Evolutionary conservation across 345 rosid genomes (phyloP).

Genomic region (Sisymbrium altissimum): DNA sequence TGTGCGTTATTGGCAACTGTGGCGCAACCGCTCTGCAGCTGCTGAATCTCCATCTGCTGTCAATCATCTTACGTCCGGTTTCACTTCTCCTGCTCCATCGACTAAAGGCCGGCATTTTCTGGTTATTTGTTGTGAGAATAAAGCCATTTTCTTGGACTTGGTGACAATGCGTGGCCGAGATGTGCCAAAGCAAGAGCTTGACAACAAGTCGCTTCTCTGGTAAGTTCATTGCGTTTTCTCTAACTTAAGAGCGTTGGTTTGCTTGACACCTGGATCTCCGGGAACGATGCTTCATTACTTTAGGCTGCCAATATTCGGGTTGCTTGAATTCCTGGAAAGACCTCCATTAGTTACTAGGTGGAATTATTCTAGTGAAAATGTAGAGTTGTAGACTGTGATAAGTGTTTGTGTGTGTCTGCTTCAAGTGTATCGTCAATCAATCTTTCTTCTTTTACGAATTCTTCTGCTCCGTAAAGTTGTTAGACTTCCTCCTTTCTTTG

Average conservation of each 20-base stretch:
- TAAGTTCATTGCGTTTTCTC: conserved; percentile 31
- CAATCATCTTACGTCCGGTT: conserved; percentile 73
- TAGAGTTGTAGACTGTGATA: not conserved
- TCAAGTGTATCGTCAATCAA: not conserved
- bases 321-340: not conserved
- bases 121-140: conserved; percentile 93
- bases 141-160: conserved; percentile 92
- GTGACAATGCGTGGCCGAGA: conserved; percentile 98
- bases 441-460: not conserved
- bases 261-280: not conserved
- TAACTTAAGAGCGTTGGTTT: not conserved
- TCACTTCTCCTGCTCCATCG: conserved; percentile 79
- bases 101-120: conserved; percentile 95
- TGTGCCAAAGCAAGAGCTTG: conserved; percentile 96
- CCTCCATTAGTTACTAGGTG: conserved; percentile 5
- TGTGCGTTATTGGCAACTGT: conserved; percentile 93
- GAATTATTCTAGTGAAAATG: not conserved
- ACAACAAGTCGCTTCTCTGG: conserved; percentile 92
- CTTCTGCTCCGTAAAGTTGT: conserved; percentile 9
- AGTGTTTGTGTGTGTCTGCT: not conserved
- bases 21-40: conserved; percentile 90
- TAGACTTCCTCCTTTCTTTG: conserved; percentile 23
- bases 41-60: conserved; percentile 94
- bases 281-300: not conserved
- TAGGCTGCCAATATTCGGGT: not conserved